Evolutionary conservation across 305 asterid genomes (phyloP).

Genomic region (Solanum hybrid): DNA sequence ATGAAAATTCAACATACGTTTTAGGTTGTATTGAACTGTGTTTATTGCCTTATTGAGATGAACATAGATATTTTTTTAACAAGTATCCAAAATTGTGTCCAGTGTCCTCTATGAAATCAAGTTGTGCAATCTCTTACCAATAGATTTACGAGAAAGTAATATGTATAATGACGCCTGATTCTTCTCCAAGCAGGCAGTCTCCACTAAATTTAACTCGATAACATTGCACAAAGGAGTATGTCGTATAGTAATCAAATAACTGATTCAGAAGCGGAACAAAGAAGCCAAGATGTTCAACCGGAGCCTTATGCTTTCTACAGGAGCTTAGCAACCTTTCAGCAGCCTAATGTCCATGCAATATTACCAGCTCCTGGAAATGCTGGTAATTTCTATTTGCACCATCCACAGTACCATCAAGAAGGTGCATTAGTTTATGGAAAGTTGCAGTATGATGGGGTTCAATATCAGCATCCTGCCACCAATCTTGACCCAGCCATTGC

Average conservation of each 20-base stretch:
- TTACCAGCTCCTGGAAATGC: conserved; percentile 38
- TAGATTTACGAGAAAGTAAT: not conserved
- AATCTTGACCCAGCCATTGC: conserved; percentile 42
- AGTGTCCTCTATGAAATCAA: not conserved
- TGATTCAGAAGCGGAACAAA: conserved; percentile 49
- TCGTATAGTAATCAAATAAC: conserved; percentile 39
- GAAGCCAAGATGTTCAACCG: conserved; percentile 35
- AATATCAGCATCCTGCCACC: conserved; percentile 40
- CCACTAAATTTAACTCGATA: conserved; percentile 6
- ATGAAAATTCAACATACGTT: not conserved
- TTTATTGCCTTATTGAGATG: not conserved
- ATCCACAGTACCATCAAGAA: conserved; percentile 44
- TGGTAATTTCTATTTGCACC: conserved; percentile 41
- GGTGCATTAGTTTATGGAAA: conserved; percentile 42
- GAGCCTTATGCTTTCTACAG: conserved; percentile 24
- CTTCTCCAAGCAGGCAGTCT: conserved; percentile 37
- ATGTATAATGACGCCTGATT: not conserved
- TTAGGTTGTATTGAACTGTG: not conserved
- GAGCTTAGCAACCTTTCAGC: conserved; percentile 43
- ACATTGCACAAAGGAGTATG: conserved; percentile 61
- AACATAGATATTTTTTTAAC: not conserved
- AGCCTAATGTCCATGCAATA: conserved; percentile 37
- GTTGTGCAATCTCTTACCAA: not conserved
- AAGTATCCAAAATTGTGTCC: not conserved
- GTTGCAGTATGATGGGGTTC: conserved; percentile 34